Conservation (phyloP, 139 green algal species). For the Trebouxia sp. region DNA sequence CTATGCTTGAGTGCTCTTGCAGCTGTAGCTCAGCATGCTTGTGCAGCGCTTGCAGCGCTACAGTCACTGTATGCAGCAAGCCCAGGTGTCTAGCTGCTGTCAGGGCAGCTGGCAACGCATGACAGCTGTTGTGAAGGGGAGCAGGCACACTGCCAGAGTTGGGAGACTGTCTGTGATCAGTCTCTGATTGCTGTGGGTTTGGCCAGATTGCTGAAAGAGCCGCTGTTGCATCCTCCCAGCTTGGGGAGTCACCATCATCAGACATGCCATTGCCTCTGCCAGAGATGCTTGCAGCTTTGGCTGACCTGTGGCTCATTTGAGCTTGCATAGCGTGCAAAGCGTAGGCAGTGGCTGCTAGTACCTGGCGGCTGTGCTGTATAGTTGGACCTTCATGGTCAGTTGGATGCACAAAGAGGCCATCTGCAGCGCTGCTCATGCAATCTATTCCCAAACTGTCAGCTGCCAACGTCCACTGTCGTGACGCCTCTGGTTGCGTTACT, state of each 20-base stretch:
- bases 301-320: neutral
- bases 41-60: neutral
- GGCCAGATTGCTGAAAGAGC: neutral
- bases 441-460: too few relatives aligned
- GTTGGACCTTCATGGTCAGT: neutral
- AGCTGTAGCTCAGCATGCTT: neutral
- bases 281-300: too few relatives aligned
- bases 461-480: too few relatives aligned
- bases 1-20: neutral
- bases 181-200: neutral
- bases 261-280: too few relatives aligned
- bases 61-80: neutral
- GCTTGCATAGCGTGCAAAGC: neutral
- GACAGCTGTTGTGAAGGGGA: neutral
- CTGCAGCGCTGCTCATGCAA: too few relatives aligned
- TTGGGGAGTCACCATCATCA: neutral
- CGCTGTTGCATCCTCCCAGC: neutral
- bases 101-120: neutral
- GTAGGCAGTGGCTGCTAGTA: neutral
- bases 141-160: too few relatives aligned
- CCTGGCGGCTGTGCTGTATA: neutral
- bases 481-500: neutral
- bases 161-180: neutral
- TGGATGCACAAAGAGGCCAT: too few relatives aligned
- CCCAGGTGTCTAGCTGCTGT: neutral